A percentile compares a stretch with the other conserved stretches of the same genome.
Evolutionary conservation across 768 basidiomycete species (phyloP).

Genomic region (Kwoniella sp.): DNA sequence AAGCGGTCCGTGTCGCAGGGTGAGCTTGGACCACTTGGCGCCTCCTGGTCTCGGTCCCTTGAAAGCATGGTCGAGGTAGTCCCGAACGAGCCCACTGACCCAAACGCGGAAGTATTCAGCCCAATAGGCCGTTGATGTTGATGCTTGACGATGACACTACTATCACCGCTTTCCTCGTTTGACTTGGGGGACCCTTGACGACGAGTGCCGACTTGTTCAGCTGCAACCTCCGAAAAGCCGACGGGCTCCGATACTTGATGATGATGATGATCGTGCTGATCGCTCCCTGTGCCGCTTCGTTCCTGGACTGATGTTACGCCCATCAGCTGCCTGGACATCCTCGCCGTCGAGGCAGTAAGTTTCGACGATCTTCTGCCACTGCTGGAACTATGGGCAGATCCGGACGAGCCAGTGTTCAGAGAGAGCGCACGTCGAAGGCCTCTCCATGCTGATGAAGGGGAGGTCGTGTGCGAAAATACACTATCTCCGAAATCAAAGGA

Average conservation of each 20-base stretch:
- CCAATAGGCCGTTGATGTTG: not conserved
- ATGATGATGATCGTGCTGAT: not conserved
- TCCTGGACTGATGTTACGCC: not conserved
- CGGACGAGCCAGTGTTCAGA: not conserved
- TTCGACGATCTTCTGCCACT: constrained; percentile 7
- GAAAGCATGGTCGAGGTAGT: not conserved
- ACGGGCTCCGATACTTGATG: constrained; percentile 12
- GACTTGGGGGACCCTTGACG: not conserved
- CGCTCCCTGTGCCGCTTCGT: not conserved
- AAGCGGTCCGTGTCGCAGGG: constrained; percentile 26
- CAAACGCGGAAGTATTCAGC: not conserved
- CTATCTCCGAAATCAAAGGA: constrained; percentile 22
- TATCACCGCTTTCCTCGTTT: too few relatives aligned
- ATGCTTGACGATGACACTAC: too few relatives aligned
- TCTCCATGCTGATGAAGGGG: constrained; percentile 12
- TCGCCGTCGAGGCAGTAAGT: not conserved
- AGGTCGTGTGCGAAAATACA: not conserved
- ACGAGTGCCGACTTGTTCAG: not conserved
- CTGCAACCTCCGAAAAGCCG: not conserved
- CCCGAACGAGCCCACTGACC: not conserved
- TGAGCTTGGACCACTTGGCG: constrained; percentile 26
- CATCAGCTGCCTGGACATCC: not conserved
- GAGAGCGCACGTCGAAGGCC: constrained; percentile 14
- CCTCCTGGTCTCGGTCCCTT: constrained; percentile 9
- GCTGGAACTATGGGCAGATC: not conserved